A percentile compares a stretch with the other conserved stretches of the same genome.
These are phyloP conservation scores for Chlorella sorokiniana DNA, from an alignment of 139 green algal genomes.

Conservation along the genomic window DNA sequence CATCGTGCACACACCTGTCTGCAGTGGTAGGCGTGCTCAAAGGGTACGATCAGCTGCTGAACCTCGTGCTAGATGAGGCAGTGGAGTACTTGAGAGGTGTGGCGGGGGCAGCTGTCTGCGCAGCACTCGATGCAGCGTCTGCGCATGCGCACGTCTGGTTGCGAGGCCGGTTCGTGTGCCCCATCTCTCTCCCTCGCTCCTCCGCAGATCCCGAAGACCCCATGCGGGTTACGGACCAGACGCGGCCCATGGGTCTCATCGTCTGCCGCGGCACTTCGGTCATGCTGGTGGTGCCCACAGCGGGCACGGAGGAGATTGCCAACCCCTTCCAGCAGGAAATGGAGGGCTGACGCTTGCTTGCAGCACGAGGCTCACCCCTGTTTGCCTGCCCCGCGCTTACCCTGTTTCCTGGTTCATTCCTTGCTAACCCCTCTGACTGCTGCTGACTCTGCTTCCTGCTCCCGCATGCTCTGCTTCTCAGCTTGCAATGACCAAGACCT, in stretches of 20 bases:
- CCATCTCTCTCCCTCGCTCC: neutral
- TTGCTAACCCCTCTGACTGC: neutral
- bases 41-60: conserved; percentile 97
- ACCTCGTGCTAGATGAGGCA: conserved; percentile 96
- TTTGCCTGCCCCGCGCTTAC: no score
- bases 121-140: no score
- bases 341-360: neutral
- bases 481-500: neutral
- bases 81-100: conserved; percentile 89
- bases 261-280: conserved; percentile 93
- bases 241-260: conserved; percentile 78
- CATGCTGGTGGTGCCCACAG: conserved; percentile 87
- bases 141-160: no score
- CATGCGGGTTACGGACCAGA: conserved; percentile 82
- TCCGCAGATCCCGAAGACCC: conserved; percentile 86
- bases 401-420: no score
- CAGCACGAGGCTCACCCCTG: no score
- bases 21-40: conserved; percentile 86
- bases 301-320: conserved; percentile 88
- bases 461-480: neutral
- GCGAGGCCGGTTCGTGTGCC: neutral
- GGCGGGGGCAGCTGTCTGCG: neutral
- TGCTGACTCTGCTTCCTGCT: neutral
- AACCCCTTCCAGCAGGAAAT: conserved; percentile 76
- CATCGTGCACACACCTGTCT: neutral